Evolutionary conservation across 1,139 yeast genomes (phyloP), one percentile per base, ranked within the genome.

Genomic region (Blastobotrys petasosporus): DNA sequence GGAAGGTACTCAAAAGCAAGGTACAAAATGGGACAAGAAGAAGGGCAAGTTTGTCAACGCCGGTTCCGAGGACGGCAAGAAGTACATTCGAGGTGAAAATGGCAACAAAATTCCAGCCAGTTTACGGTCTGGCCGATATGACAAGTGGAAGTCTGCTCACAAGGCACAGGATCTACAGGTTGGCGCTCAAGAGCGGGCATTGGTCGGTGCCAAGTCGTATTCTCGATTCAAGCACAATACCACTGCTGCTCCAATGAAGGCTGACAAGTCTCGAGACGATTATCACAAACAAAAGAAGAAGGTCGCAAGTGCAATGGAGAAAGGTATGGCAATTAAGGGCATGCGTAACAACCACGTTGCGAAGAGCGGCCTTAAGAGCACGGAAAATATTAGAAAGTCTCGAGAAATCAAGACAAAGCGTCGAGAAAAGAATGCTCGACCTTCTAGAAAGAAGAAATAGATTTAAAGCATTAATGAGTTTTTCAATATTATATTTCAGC

Each of bases 101-200:
- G 99, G 99, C 7, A 90, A 85, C 59, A 80, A 79, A 64, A 80
- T 94, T 47, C 97, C 98, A 3, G 98, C 98, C 1, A 76, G 94
- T 16, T 88, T 82, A 68, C 76, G 86, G 60, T 82, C 95, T 3
- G 99, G 99, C 46, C 80, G 88, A 57, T 92, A 79, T 61, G 97
- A 88, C 49, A 83, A 82, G 44, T 92, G 97, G 98, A 84, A 82
- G 61, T 76, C 81, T 55, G 79, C 80, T 38, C 78, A 88, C 64
- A 82, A 80, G 58, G 73, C 79, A 36, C 56, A 64, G 15, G 59
- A 57, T 20, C 59, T 74, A 52, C 76, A 74, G 55, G 77, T 73
- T 31, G 88, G 88, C 6, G 66, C 80, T 1, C 61, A 70, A 51
- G 86, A 81, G 51, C 56, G 57, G 13, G 63, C 63, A 17, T 58